Evolutionary conservation across 306 rosid species (phyloP).

Genomic region (Vigna trinervia): DNA sequence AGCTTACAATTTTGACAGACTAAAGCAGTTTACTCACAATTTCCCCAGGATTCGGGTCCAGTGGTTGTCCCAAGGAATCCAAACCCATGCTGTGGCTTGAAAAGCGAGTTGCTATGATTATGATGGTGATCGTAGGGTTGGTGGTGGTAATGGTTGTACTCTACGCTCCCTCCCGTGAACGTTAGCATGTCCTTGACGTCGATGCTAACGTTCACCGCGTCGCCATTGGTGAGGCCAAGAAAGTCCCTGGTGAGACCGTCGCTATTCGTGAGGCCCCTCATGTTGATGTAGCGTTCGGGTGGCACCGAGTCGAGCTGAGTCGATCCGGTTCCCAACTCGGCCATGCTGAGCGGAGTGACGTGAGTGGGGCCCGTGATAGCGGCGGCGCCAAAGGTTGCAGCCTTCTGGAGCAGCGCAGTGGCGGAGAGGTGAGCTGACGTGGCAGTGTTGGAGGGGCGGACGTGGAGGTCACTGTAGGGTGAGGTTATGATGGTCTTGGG

Average conservation of each 20-base stretch:
- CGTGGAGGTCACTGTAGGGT: conserved; percentile 56
- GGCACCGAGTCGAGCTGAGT: conserved; percentile 53
- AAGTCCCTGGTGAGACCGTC: conserved; percentile 84
- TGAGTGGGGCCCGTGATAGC: conserved; percentile 50
- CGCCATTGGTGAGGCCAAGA: conserved; percentile 63
- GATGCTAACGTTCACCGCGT: conserved; percentile 50
- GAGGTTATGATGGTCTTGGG: conserved; percentile 48
- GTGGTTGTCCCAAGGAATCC: conserved; percentile 65
- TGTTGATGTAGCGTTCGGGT: conserved; percentile 46
- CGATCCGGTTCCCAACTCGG: conserved; percentile 50
- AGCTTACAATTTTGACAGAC: conserved; percentile 9
- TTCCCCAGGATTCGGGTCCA: conserved; percentile 70
- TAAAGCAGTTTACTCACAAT: conserved; percentile 21
- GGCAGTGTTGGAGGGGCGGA: conserved; percentile 48
- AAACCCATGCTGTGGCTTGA: conserved; percentile 64
- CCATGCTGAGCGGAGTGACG: conserved; percentile 51
- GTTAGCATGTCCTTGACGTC: conserved; percentile 66
- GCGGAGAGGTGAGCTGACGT: conserved; percentile 82
- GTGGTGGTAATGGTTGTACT: conserved; percentile 41
- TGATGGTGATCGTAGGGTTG: conserved; percentile 45
- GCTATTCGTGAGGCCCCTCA: conserved; percentile 42
- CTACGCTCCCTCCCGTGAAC: conserved; percentile 60
- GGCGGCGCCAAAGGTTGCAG: conserved; percentile 69
- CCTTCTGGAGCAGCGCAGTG: conserved; percentile 91
- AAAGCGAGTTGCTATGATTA: conserved; percentile 39